These are phyloP conservation scores for Parathielavia hyrcaniae DNA, from an alignment of 495 filamentous ascomycete species.

Conservation along the genomic window DNA sequence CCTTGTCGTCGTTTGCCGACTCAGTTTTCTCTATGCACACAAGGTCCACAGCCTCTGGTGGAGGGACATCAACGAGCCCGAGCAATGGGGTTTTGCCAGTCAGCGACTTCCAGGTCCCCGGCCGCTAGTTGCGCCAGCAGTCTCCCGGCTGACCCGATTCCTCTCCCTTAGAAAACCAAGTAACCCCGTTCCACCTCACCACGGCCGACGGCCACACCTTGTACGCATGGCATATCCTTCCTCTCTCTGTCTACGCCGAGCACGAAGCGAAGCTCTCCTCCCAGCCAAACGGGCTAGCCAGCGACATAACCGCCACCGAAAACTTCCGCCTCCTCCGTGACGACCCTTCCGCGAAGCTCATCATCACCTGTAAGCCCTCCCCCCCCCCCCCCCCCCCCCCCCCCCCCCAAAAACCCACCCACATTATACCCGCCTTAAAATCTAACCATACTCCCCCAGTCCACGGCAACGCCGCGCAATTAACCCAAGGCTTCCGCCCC, in stretches of 20 bases:
- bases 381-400: conserved; percentile 5
- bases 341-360: conserved; percentile 54
- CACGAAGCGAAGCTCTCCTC: conserved; percentile 48
- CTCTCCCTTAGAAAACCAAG: conserved; percentile 51
- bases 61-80: conserved; percentile 63
- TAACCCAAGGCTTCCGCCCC: conserved; percentile 57
- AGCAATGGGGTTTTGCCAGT: conserved; percentile 81
- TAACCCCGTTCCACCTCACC: conserved; percentile 58
- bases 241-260: conserved; percentile 55
- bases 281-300: conserved; percentile 46
- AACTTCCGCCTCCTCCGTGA: conserved; percentile 56
- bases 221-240: conserved; percentile 69
- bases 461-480: conserved; percentile 57
- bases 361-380: conserved; percentile 49
- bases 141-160: background rate
- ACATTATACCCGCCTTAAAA: background rate
- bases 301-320: conserved; percentile 48
- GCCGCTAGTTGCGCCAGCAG: background rate
- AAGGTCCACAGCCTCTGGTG: conserved; percentile 62
- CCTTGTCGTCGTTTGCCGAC: background rate
- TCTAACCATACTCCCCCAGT: conserved; percentile 18
- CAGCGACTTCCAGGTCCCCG: conserved; percentile 30
- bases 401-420: background rate
- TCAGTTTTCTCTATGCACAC: conserved; percentile 71
- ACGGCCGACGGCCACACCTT: conserved; percentile 52